Percentiles rank a stretch among this genome's conserved stretches.
phyloP scores from a whole-genome alignment of 495 filamentous ascomycete species.

The Penicillium goetzii region DNA sequence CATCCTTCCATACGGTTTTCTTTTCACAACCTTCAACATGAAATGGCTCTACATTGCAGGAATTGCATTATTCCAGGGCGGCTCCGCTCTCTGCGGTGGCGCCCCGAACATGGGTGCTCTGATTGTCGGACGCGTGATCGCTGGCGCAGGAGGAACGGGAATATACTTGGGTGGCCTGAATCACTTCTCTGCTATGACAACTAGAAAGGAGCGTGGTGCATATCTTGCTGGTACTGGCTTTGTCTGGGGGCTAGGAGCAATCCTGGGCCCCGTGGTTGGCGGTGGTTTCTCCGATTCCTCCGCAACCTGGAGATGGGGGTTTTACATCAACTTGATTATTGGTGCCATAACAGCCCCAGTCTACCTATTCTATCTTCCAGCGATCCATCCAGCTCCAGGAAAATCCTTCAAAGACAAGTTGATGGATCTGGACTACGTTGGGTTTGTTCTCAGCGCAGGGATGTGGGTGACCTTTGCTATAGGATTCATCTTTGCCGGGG shows the following conservation, averaged over 20 bases:
- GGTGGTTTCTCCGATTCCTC: slow-evolving; percentile 10
- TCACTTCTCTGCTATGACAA: slow-evolving; percentile 44
- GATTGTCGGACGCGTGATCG: slow-evolving; percentile 41
- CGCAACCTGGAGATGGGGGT: slow-evolving; percentile 20
- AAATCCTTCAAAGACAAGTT: not conserved
- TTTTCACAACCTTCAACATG: not conserved
- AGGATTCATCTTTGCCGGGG: slow-evolving; percentile 29
- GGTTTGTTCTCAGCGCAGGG: slow-evolving; percentile 24
- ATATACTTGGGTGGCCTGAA: slow-evolving; percentile 42
- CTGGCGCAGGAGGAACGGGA: slow-evolving; percentile 40
- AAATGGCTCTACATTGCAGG: not conserved
- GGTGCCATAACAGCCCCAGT: slow-evolving; percentile 6
- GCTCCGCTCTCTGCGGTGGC: slow-evolving; percentile 7
- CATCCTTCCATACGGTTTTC: not conserved
- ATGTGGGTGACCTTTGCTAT: slow-evolving; percentile 21
- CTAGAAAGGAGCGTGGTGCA: slow-evolving; percentile 43
- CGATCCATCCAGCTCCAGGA: not conserved
- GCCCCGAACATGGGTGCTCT: slow-evolving; percentile 29
- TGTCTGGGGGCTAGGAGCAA: slow-evolving; percentile 48
- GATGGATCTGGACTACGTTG: slow-evolving; percentile 20
- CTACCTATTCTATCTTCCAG: slow-evolving; percentile 4
- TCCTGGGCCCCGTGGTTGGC: slow-evolving; percentile 52
- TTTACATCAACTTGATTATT: slow-evolving; percentile 23
- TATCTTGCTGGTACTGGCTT: slow-evolving; percentile 47
- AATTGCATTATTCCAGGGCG: slow-evolving; percentile 1